Base-by-base conservation (phyloP, 129 eudicot genomes). In the Solidago caesia region DNA sequence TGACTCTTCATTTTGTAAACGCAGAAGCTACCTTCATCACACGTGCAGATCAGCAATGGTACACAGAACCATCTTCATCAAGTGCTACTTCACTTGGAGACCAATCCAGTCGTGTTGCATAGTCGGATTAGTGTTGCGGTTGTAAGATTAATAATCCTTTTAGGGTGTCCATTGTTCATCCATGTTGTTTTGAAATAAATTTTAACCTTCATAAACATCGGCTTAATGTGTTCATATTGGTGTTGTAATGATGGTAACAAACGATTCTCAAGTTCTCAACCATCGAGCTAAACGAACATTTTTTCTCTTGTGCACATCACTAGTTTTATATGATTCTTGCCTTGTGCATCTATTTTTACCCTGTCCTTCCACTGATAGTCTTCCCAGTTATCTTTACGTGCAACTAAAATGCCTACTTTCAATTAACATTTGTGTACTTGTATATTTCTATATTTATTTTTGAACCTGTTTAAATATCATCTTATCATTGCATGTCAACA, bases 1-100 rank as follows among this genome's bases (percentile, higher is more conserved):
- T 4, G 14, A 12, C 44, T 64, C 44, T 9, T n/a, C 16, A n/a
- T 72, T 13, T 80, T 71, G 58, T 15, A 41, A 62, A 59, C 84
- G 92, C 98, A 93, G 98, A 93, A 82, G 98, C 98, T 66, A 86
- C 59, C 47, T 93, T 93, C 84, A 88, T 93, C 81, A 93, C 92
- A 49, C 90, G 98, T 4, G 63, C 81, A 55, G 82, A 79, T 33
- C 73, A 83, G 25, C 84, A 86, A 64, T 93, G 98, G 96, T 93
- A 93, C 73, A 25, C 78, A 44, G 96, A 93, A 80, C 87, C 96
- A 33, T 78, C 75, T 51, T 76, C 91, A 5, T 72, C 73, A 4
- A 70, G 57, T 76, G 80, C 74, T 26, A 55, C 48, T 56, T 70
- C 82, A 14, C 66, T 66, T 70, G 63, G 76, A 21, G 90, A 81